A percentile compares a stretch with the other conserved stretches of the same genome.
Evolutionary conservation across 768 basidiomycete species (phyloP).

Genomic region (Pleurotus tuber-regium): DNA sequence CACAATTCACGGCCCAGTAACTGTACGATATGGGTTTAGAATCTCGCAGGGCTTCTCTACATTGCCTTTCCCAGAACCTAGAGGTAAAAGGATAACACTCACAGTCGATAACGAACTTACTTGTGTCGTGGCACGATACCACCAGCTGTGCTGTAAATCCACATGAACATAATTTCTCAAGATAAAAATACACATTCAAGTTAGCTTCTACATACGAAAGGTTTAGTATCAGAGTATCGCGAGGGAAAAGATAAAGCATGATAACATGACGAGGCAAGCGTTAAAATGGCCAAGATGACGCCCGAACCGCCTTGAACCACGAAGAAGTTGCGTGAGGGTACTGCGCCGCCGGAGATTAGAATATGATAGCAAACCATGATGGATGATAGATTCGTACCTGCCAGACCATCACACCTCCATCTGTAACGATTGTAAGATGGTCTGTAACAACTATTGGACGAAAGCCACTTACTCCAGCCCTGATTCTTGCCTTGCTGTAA

Average conservation of each 20-base stretch:
- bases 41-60: too few relatives aligned
- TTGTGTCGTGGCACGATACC: too few relatives aligned
- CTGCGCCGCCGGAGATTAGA: conserved; percentile 15
- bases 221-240: not conserved
- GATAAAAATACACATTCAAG: not conserved
- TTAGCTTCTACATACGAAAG: not conserved
- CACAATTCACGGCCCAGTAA: too few relatives aligned
- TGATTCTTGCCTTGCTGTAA: conserved; percentile 12
- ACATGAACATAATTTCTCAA: too few relatives aligned
- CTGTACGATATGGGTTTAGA: too few relatives aligned
- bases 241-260: not conserved
- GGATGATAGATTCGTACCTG: conserved; percentile 17
- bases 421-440: conserved; percentile 14
- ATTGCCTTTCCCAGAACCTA: too few relatives aligned
- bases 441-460: not conserved
- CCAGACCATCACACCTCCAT: conserved; percentile 31
- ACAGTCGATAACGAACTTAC: too few relatives aligned
- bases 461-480: conserved; percentile 6
- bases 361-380: not conserved
- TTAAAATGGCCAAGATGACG: conserved; percentile 10
- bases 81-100: too few relatives aligned
- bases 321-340: conserved; percentile 38
- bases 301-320: conserved; percentile 39
- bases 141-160: too few relatives aligned
- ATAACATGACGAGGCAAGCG: not conserved